These are phyloP conservation scores for Phytophthora pistaciae DNA, from an alignment of 352 stramenopile species.

Conservation along the genomic window DNA sequence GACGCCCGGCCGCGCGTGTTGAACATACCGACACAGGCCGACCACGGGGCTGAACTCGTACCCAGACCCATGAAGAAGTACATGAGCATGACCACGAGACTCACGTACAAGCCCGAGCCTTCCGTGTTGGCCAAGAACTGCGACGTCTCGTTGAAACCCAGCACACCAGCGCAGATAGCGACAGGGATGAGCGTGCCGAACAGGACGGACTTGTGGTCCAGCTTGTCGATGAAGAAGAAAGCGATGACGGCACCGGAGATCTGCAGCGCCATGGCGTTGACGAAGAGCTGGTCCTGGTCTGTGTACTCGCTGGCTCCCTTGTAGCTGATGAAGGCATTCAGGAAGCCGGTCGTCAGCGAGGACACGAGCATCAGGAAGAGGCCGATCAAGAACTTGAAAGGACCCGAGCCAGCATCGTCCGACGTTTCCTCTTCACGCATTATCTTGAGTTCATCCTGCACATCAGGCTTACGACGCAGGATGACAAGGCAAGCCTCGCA, in stretches of 20 bases:
- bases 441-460: slow-evolving; percentile 73
- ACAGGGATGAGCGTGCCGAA: slow-evolving; percentile 75
- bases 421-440: slow-evolving; percentile 70
- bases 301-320: slow-evolving; percentile 57
- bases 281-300: slow-evolving; percentile 58
- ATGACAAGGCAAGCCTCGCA: slow-evolving; percentile 71
- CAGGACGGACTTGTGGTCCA: slow-evolving; percentile 78
- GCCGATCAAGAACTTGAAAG: slow-evolving; percentile 75
- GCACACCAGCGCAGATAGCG: slow-evolving; percentile 47
- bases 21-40: slow-evolving; percentile 75
- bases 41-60: slow-evolving; percentile 66
- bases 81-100: slow-evolving; percentile 66
- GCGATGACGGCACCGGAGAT: slow-evolving; percentile 62
- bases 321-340: slow-evolving; percentile 69
- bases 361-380: slow-evolving; percentile 76
- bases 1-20: slow-evolving; percentile 56
- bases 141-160: slow-evolving; percentile 74
- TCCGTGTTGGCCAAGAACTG: slow-evolving; percentile 46
- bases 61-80: slow-evolving; percentile 87
- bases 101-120: slow-evolving; percentile 62
- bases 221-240: slow-evolving; percentile 86
- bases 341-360: slow-evolving; percentile 59
- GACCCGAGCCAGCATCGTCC: slow-evolving; percentile 44
- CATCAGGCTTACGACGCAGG: slow-evolving; percentile 72
- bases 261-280: slow-evolving; percentile 68